Base-by-base conservation (phyloP, 345 rosid species). In the Raphanus raphanistrum region DNA sequence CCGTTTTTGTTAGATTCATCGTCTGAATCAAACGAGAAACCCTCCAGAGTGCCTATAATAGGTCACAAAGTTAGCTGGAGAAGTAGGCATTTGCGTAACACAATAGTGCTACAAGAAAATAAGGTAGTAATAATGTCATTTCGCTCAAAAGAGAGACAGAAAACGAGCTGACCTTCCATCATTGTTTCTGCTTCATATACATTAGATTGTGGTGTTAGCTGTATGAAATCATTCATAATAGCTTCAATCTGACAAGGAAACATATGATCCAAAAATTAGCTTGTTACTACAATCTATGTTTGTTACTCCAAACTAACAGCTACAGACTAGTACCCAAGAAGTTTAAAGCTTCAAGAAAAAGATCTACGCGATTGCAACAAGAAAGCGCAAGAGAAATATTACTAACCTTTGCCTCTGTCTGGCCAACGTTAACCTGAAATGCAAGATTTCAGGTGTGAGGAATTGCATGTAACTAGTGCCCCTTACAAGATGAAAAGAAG, bases 171-270 rank as follows among this genome's bases (percentile, higher is more conserved):
- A 92, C 98, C 98, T 91, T 95, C 99, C 78, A 92, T 87, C 97
- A 92, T 91, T 52, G 98, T 95, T 84, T 92, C 98, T 27, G 94
- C 87, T 85, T 90, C 96, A 13, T 79, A 87, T 76, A 91, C 93
- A 79, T 92, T 91, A 12, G 96, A 90, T 61, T 86, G 88, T 35
- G 98, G 92, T 76, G 84, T 92, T 68, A 92, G 86, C 86, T 92
- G 97, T 79, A 95, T 88, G 82, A 89, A 92, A 81, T 95, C 97
- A 80, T 90, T 83, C 94, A 92, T 91, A 74, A 92, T 91, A 68
- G 98, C 95, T 84, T 95, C 97, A 63, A 92, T 84, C 98, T 90
- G 93, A 76, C 29, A 58, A 77, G 28, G 67, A 68, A 78, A 72
- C 57, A 76, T 60, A 63, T 54, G 31, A 59, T 73, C 54, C 58